Evolutionary conservation across 2,329 filamentous ascomycete genomes (phyloP), one percentile per base, ranked within the genome.

Genomic region (Calonectria pteridis): DNA sequence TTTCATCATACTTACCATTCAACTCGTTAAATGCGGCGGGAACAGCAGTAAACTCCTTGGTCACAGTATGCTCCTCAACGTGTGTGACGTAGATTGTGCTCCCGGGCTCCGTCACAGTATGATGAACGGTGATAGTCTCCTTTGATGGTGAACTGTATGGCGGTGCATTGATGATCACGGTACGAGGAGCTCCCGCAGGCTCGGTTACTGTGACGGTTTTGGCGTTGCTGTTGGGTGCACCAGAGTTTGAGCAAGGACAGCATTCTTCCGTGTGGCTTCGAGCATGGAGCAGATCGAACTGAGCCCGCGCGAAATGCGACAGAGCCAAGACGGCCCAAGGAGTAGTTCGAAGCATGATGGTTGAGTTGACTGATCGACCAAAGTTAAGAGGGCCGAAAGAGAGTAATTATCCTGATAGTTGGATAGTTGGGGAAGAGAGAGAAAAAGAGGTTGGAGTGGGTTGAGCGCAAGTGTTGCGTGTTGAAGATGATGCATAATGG

Each of bases 171-270:
- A 79, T 40, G 7, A 75, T 80, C 33, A 78, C 69, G 6, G 76
- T 80, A 46, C 75, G 66, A 20, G 73, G 63, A 16, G 66, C 46
- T 1, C 55, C 46, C 67, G 76, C 67, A 58, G 77, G 75, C 26
- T 79, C 76, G 18, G 79, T 82, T 35, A 83, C 74, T 26, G 80
- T 83, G 43, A 84, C 75, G 14, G 80, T 81, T 11, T 72, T 71
- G 11, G 53, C 40, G 16, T 59, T 76, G n/a, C 73, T 69, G 11
- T 62, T 69, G 28, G 74, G 33, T 16, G 68, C 73, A 28, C 74
- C 74, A 23, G 79, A 51, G 13, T 69, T 63, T 7, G 78, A 70
- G 29, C 83, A 85, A 40, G 83, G 79, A 51, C 82, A 83, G 64
- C 81, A 84, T 59, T 81, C 78, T 6, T 78, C 70, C n/a, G 66